Evolutionary conservation across 108 stramenopile genomes (phyloP).

Genomic region (Nitzschia sp.): DNA sequence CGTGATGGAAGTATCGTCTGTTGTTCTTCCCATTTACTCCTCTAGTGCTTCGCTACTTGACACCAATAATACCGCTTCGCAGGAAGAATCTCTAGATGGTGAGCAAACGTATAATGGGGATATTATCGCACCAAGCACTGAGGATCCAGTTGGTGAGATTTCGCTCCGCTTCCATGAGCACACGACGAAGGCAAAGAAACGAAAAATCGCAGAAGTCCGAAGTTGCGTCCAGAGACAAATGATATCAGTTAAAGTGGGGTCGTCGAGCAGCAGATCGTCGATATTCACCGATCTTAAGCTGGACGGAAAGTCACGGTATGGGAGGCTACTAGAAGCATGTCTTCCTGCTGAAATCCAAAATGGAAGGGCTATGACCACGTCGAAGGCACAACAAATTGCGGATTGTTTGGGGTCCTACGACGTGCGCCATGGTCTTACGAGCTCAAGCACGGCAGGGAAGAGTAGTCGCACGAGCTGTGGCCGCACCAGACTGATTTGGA

Average conservation of each 20-base stretch:
- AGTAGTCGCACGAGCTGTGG: constrained; percentile 48
- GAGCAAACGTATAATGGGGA: neutral
- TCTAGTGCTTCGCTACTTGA: neutral
- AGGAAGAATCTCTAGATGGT: neutral
- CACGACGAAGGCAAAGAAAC: constrained; percentile 3
- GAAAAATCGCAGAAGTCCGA: constrained; percentile 16
- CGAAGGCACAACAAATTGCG: constrained; percentile 31
- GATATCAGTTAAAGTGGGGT: constrained; percentile 34
- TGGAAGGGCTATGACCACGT: constrained; percentile 17
- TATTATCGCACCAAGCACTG: neutral
- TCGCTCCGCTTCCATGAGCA: constrained; percentile 18
- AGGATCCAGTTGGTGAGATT: constrained; percentile 1
- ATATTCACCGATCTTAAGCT: constrained; percentile 14
- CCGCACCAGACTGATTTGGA: constrained; percentile 73
- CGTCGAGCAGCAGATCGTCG: constrained; percentile 26
- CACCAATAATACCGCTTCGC: neutral
- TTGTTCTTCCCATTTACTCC: constrained; percentile 4
- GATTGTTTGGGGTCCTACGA: constrained; percentile 67
- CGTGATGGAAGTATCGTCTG: constrained; percentile 49
- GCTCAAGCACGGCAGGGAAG: constrained; percentile 27
- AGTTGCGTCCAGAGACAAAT: neutral
- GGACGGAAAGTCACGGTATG: neutral
- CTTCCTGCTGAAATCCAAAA: constrained; percentile 36
- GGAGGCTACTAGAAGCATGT: constrained; percentile 13
- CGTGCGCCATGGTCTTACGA: constrained; percentile 44